phyloP scores from a whole-genome alignment of 495 filamentous ascomycete species.

The Stereocaulon alpinum region DNA sequence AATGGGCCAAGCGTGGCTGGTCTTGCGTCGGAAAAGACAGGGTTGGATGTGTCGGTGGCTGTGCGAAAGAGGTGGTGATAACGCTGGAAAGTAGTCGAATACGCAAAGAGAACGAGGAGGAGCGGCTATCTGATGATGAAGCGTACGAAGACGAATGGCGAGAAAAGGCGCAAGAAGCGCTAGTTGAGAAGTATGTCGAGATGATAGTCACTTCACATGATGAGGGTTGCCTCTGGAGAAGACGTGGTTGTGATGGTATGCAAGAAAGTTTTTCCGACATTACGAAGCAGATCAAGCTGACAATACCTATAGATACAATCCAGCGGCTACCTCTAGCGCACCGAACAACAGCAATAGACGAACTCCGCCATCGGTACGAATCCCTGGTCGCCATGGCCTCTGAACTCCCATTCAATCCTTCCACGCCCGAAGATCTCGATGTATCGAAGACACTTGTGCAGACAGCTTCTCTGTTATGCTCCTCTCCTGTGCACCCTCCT shows the following conservation, averaged over 20 bases:
- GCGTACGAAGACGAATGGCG: constrained; percentile 19
- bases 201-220: constrained; percentile 66
- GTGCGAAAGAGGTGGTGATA: constrained; percentile 70
- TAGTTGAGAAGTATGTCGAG: constrained; percentile 68
- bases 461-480: background rate
- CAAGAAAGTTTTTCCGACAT: background rate
- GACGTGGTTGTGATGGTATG: constrained; percentile 72
- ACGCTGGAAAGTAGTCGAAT: constrained; percentile 48
- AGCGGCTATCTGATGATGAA: background rate
- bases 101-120: constrained; percentile 6
- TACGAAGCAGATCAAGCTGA: background rate
- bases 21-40: constrained; percentile 70
- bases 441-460: constrained; percentile 27
- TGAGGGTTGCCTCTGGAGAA: constrained; percentile 80
- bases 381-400: constrained; percentile 37
- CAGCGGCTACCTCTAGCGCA: constrained; percentile 49
- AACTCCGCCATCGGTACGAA: constrained; percentile 51
- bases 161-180: constrained; percentile 40
- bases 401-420: constrained; percentile 43
- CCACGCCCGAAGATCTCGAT: constrained; percentile 33
- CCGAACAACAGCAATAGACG: constrained; percentile 42
- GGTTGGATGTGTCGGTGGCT: constrained; percentile 71
- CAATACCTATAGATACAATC: constrained; percentile 34
- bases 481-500: constrained; percentile 24
- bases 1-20: constrained; percentile 95